Percentiles rank a stretch among this genome's conserved stretches.
Conservation (phyloP, 2,329 filamentous ascomycete genomes). For the Pestalotiopsis sp. region DNA sequence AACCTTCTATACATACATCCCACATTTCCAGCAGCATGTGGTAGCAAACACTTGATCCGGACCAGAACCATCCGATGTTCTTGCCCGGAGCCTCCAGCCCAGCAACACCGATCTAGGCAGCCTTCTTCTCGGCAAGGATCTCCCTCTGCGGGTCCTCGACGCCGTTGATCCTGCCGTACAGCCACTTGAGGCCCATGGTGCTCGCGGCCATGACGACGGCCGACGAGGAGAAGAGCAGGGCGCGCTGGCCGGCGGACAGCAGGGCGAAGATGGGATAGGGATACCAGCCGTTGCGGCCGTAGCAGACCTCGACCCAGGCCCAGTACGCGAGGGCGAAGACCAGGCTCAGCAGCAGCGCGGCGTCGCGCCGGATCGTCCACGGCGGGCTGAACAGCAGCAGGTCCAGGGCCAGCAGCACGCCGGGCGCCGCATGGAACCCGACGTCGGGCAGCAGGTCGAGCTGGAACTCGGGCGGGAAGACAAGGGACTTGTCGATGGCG, state of each 20-base stretch:
- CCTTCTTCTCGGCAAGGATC: constrained; percentile 22
- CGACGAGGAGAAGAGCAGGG: constrained; percentile 69
- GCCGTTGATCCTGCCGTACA: constrained; percentile 71
- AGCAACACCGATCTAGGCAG: neutral
- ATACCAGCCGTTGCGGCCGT: constrained; percentile 71
- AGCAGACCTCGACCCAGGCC: constrained; percentile 78
- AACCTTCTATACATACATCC: neutral
- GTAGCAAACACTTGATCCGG: neutral
- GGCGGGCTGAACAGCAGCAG: constrained; percentile 71
- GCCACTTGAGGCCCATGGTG: constrained; percentile 68
- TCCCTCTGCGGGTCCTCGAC: constrained; percentile 42
- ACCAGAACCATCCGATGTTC: neutral
- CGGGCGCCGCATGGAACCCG: constrained; percentile 68
- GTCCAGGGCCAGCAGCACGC: constrained; percentile 66
- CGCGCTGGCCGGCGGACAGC: constrained; percentile 66
- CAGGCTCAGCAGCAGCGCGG: constrained; percentile 60
- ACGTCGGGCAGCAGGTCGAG: constrained; percentile 61
- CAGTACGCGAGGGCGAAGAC: constrained; percentile 69
- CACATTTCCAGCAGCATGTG: neutral
- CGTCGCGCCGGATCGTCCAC: constrained; percentile 66
- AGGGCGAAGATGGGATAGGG: constrained; percentile 84
- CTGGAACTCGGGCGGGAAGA: constrained; percentile 57
- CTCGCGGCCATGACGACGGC: constrained; percentile 73
- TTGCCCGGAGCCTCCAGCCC: neutral
- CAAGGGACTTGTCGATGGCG: constrained; percentile 54